These are phyloP conservation scores for Sphaerulina musiva DNA, from an alignment of 2,329 filamentous ascomycete genomes.

Conservation along the genomic window DNA sequence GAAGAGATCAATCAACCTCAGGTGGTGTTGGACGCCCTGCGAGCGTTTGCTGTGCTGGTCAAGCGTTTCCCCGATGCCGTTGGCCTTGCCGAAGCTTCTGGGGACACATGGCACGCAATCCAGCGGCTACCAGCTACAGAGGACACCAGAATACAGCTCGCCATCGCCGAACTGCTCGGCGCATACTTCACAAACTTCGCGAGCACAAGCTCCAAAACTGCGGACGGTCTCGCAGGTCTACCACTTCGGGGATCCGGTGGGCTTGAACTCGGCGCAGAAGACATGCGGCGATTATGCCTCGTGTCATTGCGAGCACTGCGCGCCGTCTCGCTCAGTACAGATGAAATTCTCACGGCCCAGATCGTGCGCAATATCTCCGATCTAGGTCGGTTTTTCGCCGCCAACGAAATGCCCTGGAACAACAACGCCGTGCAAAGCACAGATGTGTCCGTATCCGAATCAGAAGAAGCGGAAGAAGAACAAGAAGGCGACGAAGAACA, in stretches of 20 bases:
- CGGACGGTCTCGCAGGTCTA: conserved; percentile 48
- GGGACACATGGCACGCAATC: conserved; percentile 64
- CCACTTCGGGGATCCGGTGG: conserved; percentile 65
- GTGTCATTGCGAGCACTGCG: conserved; percentile 55
- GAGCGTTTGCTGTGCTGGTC: conserved; percentile 61
- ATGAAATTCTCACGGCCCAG: conserved; percentile 70
- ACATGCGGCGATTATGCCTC: conserved; percentile 55
- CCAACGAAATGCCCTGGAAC: conserved; percentile 49
- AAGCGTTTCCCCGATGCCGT: conserved; percentile 55
- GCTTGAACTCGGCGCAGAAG: conserved; percentile 57
- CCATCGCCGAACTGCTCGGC: conserved; percentile 65
- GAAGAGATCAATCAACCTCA: conserved; percentile 60
- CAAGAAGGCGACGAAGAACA: conserved; percentile 37
- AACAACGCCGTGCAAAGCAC: conserved; percentile 39
- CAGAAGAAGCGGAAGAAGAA: conserved; percentile 34
- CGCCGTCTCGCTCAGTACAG: conserved; percentile 50
- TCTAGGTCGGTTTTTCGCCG: conserved; percentile 60
- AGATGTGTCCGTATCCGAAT: conserved; percentile 31
- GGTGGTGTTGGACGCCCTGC: conserved; percentile 65
- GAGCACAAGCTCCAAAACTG: conserved; percentile 48
- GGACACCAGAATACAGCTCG: conserved; percentile 68
- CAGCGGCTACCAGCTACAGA: conserved; percentile 64
- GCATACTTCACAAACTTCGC: conserved; percentile 77
- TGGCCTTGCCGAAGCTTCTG: conserved; percentile 55
- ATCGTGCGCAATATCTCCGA: conserved; percentile 77